Base-by-base conservation (phyloP, 202 grass and related monocot genomes). In the Elaeis oleifera region DNA sequence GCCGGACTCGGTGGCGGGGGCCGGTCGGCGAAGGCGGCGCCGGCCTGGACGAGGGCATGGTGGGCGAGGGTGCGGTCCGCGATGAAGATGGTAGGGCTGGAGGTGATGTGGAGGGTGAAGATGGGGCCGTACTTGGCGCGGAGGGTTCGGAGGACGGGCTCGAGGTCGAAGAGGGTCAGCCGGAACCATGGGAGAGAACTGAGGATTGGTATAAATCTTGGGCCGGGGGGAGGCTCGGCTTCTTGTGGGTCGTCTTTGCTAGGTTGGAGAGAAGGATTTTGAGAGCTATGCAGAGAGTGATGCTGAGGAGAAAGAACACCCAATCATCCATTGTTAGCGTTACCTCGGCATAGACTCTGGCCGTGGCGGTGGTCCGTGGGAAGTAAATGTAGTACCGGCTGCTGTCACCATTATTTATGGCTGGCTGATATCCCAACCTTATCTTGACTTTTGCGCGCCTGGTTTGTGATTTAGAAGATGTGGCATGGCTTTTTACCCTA, bases 51-150 rank as follows among this genome's bases (percentile, higher is more conserved):
- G 51, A 68, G 64, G 26, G 49, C 64, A 1, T 68, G 23, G 51
- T 68, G 52, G 25, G 50, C 64, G 6, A 68, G 51, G 9, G 6
- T 15, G 23, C 64, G 64, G 26, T 68, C 64, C 17, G 64, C 50
- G 50, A 68, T 53, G 64, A 68, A 68, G 50, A 68, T 21, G 24
- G 64, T 5, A 11, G 64, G 64, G 1, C 3, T 26, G 17, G 17
- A 36, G 3, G 25, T 39, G 64, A 68, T 32, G 4, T 26, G 64
- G 51, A 68, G 4, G 26, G 64, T 0, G 51, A 68, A 68, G 4
- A 68, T 20, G 1, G 64, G 64, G 18, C 64, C 64, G 25, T 55
- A 16, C n/a, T 68, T 4, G 51, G 0, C 3, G n/a, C 51, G 64
- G 6, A 68, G 26, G 9, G 26, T n/a, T 1, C 64, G 50, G 26